Conservation (phyloP, 345 rosid genomes). For the Barbarea vulgaris region DNA sequence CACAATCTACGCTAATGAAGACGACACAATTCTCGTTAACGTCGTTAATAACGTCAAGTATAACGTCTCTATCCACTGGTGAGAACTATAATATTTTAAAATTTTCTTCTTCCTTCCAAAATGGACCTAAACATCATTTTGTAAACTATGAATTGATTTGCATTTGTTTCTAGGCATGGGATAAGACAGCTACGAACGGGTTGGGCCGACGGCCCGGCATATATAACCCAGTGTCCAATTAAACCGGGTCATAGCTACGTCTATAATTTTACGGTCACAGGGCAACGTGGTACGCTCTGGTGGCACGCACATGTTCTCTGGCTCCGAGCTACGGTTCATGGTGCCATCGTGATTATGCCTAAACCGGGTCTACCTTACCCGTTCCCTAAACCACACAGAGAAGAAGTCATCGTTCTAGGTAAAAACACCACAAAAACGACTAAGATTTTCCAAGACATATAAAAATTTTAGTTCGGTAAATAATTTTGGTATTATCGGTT, state of each 20-base stretch:
- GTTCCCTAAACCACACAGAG: slow-evolving; percentile 72
- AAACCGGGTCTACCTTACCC: slow-evolving; percentile 86
- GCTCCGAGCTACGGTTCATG: slow-evolving; percentile 93
- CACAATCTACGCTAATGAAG: slow-evolving; percentile 81
- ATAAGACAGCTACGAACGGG: slow-evolving; percentile 71
- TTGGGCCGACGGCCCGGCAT: slow-evolving; percentile 96
- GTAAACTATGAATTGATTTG: not conserved
- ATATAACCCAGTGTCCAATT: slow-evolving; percentile 90
- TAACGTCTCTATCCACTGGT: slow-evolving; percentile 90
- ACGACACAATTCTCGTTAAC: slow-evolving; percentile 69
- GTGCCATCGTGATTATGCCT: slow-evolving; percentile 79
- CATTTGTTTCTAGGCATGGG: slow-evolving; percentile 69
- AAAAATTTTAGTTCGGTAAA: not conserved
- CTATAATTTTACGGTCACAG: slow-evolving; percentile 75
- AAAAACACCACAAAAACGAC: not conserved
- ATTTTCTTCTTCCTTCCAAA: not conserved
- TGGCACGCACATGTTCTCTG: slow-evolving; percentile 95
- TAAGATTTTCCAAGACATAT: not conserved
- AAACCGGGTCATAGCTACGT: slow-evolving; percentile 68
- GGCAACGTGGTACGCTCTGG: slow-evolving; percentile 81
- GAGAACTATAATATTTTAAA: slow-evolving; percentile 13
- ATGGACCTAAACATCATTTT: not conserved
- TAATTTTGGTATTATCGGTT: not conserved
- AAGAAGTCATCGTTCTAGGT: slow-evolving; percentile 62
- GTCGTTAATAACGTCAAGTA: slow-evolving; percentile 83